A percentile compares a stretch with the other conserved stretches of the same genome.
Evolutionary conservation across 495 filamentous ascomycete species (phyloP).

Genomic region (Aspergillus nidulans): DNA sequence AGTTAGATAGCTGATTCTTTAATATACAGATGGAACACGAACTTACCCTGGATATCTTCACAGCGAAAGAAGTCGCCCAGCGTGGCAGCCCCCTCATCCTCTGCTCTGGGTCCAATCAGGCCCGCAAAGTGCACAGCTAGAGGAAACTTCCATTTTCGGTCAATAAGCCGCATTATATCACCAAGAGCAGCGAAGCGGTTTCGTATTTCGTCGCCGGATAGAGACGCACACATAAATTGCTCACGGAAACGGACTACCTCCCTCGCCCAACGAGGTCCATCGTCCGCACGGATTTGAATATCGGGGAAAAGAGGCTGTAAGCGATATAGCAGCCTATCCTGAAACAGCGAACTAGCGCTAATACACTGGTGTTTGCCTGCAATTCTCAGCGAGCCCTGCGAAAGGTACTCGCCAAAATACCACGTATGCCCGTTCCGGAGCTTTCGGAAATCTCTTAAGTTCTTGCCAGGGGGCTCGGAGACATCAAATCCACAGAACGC

Average conservation of each 20-base stretch:
- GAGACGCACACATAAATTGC: too few species aligned
- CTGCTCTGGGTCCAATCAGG: background rate
- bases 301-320: background rate
- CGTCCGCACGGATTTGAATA: background rate
- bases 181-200: background rate
- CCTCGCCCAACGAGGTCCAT: background rate
- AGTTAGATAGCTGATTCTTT: too few species aligned
- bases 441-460: background rate
- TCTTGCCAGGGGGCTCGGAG: background rate
- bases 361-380: constrained; percentile 2
- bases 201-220: background rate
- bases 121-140: background rate
- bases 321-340: background rate
- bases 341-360: background rate
- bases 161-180: background rate
- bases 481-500: constrained; percentile 16
- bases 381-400: constrained; percentile 27
- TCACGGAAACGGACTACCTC: background rate
- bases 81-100: too few species aligned
- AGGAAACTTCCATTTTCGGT: background rate
- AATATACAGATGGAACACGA: too few species aligned
- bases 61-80: too few species aligned
- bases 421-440: background rate
- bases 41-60: too few species aligned
- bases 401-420: constrained; percentile 35